Evolutionary conservation across 1,139 yeast genomes (phyloP).

Genomic region (Suhomyces kunorum): DNA sequence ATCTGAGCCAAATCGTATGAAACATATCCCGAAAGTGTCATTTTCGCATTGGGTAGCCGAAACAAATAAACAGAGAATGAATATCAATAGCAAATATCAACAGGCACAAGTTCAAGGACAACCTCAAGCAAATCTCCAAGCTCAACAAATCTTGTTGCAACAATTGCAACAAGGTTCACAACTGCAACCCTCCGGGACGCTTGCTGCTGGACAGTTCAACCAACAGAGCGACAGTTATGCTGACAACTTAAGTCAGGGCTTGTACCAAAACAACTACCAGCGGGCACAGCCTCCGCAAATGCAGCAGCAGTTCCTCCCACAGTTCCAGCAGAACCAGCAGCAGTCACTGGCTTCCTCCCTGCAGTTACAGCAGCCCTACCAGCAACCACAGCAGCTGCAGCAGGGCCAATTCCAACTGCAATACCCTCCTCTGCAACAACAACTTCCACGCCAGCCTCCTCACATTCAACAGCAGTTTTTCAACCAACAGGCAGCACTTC

Average conservation of each 20-base stretch:
- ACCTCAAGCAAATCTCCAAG: conserved; percentile 35
- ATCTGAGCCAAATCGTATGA: conserved; percentile 8
- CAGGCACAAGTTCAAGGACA: conserved; percentile 35
- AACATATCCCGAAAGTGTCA: conserved; percentile 7
- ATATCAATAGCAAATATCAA: conserved; percentile 36
- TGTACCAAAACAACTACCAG: conserved; percentile 33
- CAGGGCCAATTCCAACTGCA: conserved; percentile 32
- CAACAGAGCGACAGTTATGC: conserved; percentile 28
- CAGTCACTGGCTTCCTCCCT: conserved; percentile 26
- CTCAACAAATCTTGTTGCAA: conserved; percentile 48
- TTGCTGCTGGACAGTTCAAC: conserved; percentile 24
- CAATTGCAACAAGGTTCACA: conserved; percentile 45
- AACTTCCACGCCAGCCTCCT: conserved; percentile 22
- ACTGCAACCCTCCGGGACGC: conserved; percentile 16
- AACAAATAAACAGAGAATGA: conserved; percentile 20
- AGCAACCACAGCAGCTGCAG: conserved; percentile 29
- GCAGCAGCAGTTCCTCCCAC: conserved; percentile 29
- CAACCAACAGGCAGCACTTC: conserved; percentile 24
- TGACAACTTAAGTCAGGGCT: conserved; percentile 37
- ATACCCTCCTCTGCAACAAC: conserved; percentile 30
- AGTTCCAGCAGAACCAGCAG: conserved; percentile 31
- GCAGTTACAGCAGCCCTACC: conserved; percentile 22
- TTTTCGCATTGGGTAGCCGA: conserved; percentile 9
- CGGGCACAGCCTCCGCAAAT: conserved; percentile 30
- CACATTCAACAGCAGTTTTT: conserved; percentile 27